phyloP scores from a whole-genome alignment of 305 asterid genomes.

The Fraxinus baroniana region DNA sequence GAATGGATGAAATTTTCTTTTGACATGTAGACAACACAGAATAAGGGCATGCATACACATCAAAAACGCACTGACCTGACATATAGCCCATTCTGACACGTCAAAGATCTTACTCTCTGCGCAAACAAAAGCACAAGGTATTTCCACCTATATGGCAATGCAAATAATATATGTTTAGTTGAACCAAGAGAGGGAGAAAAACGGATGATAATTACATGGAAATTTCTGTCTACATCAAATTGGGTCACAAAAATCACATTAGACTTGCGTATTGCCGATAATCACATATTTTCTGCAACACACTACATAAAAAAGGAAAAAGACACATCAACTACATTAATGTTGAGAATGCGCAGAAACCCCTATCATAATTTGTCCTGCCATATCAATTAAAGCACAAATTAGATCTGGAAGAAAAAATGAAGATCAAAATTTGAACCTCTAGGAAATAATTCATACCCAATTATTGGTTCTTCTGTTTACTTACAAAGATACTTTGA shows the following conservation, averaged over 20 bases:
- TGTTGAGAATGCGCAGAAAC: background rate
- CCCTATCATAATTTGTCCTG: background rate
- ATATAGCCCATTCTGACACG: conserved; percentile 99
- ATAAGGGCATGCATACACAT: conserved; percentile 7
- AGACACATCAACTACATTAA: background rate
- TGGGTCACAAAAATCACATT: background rate
- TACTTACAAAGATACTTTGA: background rate
- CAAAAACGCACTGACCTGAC: conserved; percentile 67
- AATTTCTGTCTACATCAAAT: background rate
- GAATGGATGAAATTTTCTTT: background rate
- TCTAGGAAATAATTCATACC: background rate
- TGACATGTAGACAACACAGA: background rate
- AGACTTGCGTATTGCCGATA: background rate
- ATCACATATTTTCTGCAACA: conserved; percentile 3
- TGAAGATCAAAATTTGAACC: background rate
- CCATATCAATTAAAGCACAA: background rate
- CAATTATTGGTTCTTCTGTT: background rate
- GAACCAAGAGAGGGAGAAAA: background rate
- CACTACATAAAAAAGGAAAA: conserved; percentile 1
- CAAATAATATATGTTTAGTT: background rate
- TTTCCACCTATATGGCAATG: conserved; percentile 60
- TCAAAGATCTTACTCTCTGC: conserved; percentile 96
- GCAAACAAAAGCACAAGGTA: conserved; percentile 97
- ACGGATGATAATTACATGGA: background rate
- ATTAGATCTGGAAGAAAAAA: background rate